phyloP scores from a whole-genome alignment of 306 rosid species.

The Luffa acutangula region DNA sequence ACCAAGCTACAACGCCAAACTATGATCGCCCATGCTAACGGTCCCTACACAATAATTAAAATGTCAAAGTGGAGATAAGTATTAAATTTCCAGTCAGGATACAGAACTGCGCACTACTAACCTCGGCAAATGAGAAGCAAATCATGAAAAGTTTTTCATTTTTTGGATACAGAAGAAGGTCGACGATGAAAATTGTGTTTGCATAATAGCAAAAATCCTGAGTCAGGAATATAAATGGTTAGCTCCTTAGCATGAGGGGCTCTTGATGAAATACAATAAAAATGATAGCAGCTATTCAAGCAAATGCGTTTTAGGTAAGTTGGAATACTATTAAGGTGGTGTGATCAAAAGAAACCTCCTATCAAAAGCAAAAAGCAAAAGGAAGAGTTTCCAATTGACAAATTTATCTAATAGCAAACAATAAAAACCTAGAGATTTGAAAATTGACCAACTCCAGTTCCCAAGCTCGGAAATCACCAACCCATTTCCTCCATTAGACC shows the following conservation, averaged over 20 bases:
- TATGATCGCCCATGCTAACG: conserved; percentile 93
- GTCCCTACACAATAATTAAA: conserved; percentile 56
- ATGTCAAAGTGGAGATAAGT: conserved; percentile 13
- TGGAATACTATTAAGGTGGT: background rate
- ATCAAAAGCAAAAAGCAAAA: background rate
- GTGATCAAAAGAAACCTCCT: background rate
- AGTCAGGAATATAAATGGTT: conserved; percentile 18
- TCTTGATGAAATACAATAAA: background rate
- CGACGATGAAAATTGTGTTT: conserved; percentile 74
- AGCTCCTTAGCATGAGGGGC: conserved; percentile 3
- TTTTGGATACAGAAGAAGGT: conserved; percentile 62
- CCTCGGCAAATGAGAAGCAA: conserved; percentile 98
- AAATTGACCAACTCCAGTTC: background rate
- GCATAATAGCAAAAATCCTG: conserved; percentile 98
- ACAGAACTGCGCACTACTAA: conserved; percentile 14
- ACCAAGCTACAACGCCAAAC: conserved; percentile 99
- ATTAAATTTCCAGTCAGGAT: background rate
- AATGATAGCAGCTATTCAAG: background rate
- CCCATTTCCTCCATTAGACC: background rate
- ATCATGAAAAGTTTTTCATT: conserved; percentile 88
- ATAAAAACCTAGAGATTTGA: background rate
- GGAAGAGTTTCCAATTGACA: background rate
- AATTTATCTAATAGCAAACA: background rate
- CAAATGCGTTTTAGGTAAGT: background rate
- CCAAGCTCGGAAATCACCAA: background rate